Evolutionary conservation across 2,329 filamentous ascomycete genomes (phyloP).

Genomic region (Penicillium sp.): DNA sequence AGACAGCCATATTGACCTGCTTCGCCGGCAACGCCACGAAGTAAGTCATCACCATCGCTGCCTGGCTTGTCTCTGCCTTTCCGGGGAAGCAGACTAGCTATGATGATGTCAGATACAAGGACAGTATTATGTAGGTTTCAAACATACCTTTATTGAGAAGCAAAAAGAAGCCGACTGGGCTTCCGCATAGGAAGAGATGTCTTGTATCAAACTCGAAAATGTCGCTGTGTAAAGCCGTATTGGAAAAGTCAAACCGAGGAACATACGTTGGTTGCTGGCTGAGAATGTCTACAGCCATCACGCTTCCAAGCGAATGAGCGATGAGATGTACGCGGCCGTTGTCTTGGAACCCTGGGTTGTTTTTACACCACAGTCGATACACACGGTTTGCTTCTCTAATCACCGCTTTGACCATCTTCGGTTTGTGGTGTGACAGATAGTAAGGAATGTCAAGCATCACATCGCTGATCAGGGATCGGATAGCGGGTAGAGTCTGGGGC

Average conservation of each 20-base stretch:
- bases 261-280: slow-evolving; percentile 74
- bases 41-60: slow-evolving; percentile 54
- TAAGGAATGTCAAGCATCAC: slow-evolving; percentile 98
- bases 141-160: slow-evolving; percentile 59
- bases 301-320: slow-evolving; percentile 85
- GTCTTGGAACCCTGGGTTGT: slow-evolving; percentile 77
- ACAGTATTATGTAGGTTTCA: neutral
- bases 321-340: slow-evolving; percentile 82
- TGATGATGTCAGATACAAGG: slow-evolving; percentile 19
- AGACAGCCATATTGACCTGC: slow-evolving; percentile 77
- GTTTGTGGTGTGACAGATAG: slow-evolving; percentile 91
- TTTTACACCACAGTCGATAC: slow-evolving; percentile 88
- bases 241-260: slow-evolving; percentile 41
- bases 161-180: slow-evolving; percentile 85
- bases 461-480: slow-evolving; percentile 89
- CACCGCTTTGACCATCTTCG: slow-evolving; percentile 85
- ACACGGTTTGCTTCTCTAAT: slow-evolving; percentile 87
- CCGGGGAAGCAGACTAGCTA: slow-evolving; percentile 62
- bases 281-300: slow-evolving; percentile 86
- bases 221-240: slow-evolving; percentile 38
- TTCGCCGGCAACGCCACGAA: slow-evolving; percentile 62
- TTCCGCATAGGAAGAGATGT: slow-evolving; percentile 81
- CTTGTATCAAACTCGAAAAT: slow-evolving; percentile 87
- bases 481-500: slow-evolving; percentile 75
- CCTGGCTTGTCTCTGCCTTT: slow-evolving; percentile 67